phyloP scores from a whole-genome alignment of 1,284 basidiomycete genomes.

The Microbotryum violaceum region DNA sequence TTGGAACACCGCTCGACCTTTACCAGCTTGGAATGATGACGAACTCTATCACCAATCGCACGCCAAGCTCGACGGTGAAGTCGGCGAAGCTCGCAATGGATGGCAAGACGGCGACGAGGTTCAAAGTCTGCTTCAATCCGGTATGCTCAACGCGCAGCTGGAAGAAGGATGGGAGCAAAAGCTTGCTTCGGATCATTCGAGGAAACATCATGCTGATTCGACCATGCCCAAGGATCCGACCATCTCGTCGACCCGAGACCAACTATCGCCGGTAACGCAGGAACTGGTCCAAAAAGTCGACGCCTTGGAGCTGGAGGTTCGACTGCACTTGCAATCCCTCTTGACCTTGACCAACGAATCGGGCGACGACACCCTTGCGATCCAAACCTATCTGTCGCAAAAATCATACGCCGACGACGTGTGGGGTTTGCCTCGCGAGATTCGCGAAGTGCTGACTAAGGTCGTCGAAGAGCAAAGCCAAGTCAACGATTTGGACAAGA shows the following conservation, averaged over 20 bases:
- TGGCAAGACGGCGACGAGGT: conserved; percentile 14
- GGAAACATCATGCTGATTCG: background rate
- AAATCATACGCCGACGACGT: conserved; percentile 24
- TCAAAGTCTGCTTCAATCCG: background rate
- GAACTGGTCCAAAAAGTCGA: conserved; percentile 19
- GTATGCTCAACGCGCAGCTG: background rate
- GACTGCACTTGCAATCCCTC: conserved; percentile 20
- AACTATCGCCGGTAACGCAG: conserved; percentile 13
- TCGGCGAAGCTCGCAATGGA: background rate
- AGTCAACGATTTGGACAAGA: conserved; percentile 8
- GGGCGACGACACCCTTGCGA: background rate
- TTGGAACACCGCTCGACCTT: no score
- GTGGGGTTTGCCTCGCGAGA: conserved; percentile 11
- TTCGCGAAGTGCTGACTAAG: conserved; percentile 19
- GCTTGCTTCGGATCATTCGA: conserved; percentile 5
- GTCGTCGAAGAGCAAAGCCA: conserved; percentile 13
- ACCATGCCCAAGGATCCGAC: conserved; percentile 14
- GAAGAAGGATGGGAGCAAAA: conserved; percentile 26
- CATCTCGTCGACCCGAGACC: conserved; percentile 2
- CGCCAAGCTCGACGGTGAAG: background rate
- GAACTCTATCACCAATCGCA: background rate
- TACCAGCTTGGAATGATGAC: background rate
- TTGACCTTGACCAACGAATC: conserved; percentile 13
- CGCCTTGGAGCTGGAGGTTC: conserved; percentile 18
- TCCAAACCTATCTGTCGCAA: conserved; percentile 16